Evolutionary conservation across 352 stramenopile genomes (phyloP), one percentile per base, ranked within the genome.

Genomic region (Phytopythium chamaehyphon): DNA sequence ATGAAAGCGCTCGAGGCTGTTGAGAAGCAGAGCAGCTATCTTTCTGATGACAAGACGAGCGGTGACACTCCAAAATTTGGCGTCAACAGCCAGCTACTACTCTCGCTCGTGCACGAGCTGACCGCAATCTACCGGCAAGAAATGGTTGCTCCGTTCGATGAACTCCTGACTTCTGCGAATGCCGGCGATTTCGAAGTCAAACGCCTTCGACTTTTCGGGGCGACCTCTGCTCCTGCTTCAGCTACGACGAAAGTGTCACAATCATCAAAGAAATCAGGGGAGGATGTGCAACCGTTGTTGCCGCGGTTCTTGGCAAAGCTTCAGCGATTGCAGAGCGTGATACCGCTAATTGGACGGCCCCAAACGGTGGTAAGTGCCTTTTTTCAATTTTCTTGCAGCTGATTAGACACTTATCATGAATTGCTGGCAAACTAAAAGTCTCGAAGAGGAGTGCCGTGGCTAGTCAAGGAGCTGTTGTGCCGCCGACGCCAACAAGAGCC

Each of bases 111-210:
- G 23, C 65, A 66, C 0, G 78, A 80, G 12, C 43, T 91, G 6
- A 39, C 59, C 0, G 68, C 52, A 9, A 58, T 85, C 11, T 55
- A 86, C 36, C 37, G 47, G 10, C 50, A 66, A 11, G 64, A 75
- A 14, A 38, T 89, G 3, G 14, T 57, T 0, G 59, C 50, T 12
- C 49, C 62, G 1, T 88, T 65, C 31, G 63, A 49, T 1, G 75
- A 86, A 36, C 63, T 91, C 22, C 33, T 43, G 11, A 66, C 47
- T 3, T 66, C 46, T 6, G 58, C 62, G 3, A 66, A 73, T 15
- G 51, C 67, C 1, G 83, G 74, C 37, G 64, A 82, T 21, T 87
- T 88, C 59, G 80, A 87, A 11, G 43, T 50, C 15, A 69, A 71
- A 7, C 63, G 73, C 26, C 57, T 76, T 10, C 67, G 74, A 36